Conservation (phyloP, 225 moss, liverwort and hornwort genomes). For the Sphagnum tenellum region DNA sequence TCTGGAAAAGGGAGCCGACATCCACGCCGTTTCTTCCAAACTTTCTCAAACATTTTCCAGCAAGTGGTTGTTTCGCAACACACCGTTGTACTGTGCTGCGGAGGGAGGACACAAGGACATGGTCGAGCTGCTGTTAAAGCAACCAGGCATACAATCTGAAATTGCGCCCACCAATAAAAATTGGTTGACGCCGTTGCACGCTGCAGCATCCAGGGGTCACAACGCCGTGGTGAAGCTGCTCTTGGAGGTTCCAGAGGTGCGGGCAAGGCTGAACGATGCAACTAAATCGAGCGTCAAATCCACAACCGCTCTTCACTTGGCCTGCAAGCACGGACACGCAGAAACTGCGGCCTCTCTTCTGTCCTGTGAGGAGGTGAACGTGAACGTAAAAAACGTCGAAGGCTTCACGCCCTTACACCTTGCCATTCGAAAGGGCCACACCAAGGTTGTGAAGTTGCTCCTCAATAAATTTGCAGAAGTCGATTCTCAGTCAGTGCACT, state of each 20-base stretch:
- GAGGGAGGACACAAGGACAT: not conserved
- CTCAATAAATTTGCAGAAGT: not conserved
- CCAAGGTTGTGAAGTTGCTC: not conserved
- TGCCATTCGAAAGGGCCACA: not conserved
- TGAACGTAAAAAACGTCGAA: not conserved
- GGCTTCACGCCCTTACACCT: not conserved
- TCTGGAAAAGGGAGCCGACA: not conserved
- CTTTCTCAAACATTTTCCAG: no score
- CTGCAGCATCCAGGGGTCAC: not conserved
- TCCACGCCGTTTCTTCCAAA: not conserved
- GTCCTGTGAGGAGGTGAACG: not conserved
- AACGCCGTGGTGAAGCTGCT: not conserved
- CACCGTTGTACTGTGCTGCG: not conserved
- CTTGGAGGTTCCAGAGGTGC: not conserved
- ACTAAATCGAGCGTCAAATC: not conserved
- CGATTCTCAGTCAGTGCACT: not conserved
- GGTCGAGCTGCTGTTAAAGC: not conserved
- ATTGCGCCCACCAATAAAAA: not conserved
- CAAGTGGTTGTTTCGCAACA: not conserved
- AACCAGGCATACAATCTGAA: conserved; percentile 1
- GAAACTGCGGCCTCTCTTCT: not conserved
- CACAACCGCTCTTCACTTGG: not conserved
- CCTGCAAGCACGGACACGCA: not conserved
- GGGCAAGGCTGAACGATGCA: not conserved
- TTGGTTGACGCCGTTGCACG: not conserved